Evolutionary conservation across 371 early-diverging fungal species (phyloP), one percentile per base, ranked within the genome.

Genomic region (Saksenaea oblongispora): DNA sequence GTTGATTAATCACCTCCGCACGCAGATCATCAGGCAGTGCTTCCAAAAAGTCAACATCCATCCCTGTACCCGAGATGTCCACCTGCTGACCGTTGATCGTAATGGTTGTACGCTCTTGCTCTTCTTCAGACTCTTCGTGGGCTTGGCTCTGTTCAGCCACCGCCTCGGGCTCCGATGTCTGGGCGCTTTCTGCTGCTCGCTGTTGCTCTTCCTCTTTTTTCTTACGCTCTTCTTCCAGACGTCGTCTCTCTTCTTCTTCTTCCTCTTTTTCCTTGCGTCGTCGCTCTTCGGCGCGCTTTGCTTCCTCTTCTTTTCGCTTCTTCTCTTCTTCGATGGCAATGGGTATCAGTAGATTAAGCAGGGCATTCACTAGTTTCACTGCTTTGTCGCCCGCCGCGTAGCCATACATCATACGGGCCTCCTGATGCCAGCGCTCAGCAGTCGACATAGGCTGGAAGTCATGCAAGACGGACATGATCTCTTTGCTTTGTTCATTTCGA

Each of bases 11-110:
- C 7, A 98, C 97, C 72, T 98, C 98, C 65, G 86, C 87, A 35
- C 96, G 90, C 72, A 98, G 70, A 54, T 98, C 98, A 34, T 97
- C 97, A 0, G 99, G 99, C 44, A 98, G 76, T 1, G 99, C 99
- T 69, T 94, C 91, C 63, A 98, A 77, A 73, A 98, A 98, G 61
- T 92, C 93, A 0, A 89, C 84, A 69, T 98, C 99, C 53, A 98
- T 97, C 22, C 96, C 98, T 36, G 94, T 90, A 22, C 93, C 93
- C 2, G 96, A 92, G 27, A 98, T 93, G 68, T 98, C 98, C 0
- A 96, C 84, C 59, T 77, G 63, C 44, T 87, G 75, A 13, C 80
- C 79, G 22, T 81, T 85, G 58, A 80, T 78, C 71, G 74, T 83
- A 2, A 78, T 74, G 5, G 79, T 76, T 8, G 73, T 76, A 22